Evolutionary conservation across 768 basidiomycete species (phyloP), one percentile per base, ranked within the genome.

Genomic region (Tylopilus sp.): DNA sequence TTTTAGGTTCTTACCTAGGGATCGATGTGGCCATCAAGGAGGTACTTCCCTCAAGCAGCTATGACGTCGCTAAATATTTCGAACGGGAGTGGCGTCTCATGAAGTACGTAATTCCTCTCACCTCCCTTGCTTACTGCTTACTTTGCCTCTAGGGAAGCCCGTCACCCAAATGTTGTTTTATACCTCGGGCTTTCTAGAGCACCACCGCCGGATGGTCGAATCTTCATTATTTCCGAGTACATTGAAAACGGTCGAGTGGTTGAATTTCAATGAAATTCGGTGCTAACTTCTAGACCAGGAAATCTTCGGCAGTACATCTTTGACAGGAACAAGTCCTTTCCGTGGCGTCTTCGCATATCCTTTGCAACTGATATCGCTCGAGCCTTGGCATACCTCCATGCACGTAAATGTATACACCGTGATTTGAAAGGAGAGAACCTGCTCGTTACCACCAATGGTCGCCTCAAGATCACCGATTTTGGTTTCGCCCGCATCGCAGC

Each of bases 391-490:
- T 99, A 98, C 68, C 86, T 98, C 12, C 95, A 98, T 60, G 95
- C 95, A 13, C 81, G 95, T 38, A 88, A 91, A 66, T 88, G 86
- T 68, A 89, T 88, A 55, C 87, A 89, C 60, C 84, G 86, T 26
- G 95, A 99, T 71, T 78, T 99, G 57, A 99, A 99, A 69, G 95
- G 94, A 33, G 95, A 98, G 73, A 99, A 99, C 59, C 78, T 98
- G 23, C 82, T 98, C n/a, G 85, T 98, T 20, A 98, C 95, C 0
- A 73, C 86, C 33, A 99, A 99, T 62, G 91, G 92, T 20, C 83
- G 95, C 40, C 78, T 98, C 63, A 99, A 98, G 74, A 86, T 98
- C 60, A 97, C 95, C n/a, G 95, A 99, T 65, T 99, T 99, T 70
- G 95, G 95, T 1, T 95, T 98, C 60, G 93, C 94, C 4, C 81